Evolutionary conservation across 805 yeast species (phyloP), one percentile per base, ranked within the genome.

Genomic region (Wickerhamomyces canadensis): DNA sequence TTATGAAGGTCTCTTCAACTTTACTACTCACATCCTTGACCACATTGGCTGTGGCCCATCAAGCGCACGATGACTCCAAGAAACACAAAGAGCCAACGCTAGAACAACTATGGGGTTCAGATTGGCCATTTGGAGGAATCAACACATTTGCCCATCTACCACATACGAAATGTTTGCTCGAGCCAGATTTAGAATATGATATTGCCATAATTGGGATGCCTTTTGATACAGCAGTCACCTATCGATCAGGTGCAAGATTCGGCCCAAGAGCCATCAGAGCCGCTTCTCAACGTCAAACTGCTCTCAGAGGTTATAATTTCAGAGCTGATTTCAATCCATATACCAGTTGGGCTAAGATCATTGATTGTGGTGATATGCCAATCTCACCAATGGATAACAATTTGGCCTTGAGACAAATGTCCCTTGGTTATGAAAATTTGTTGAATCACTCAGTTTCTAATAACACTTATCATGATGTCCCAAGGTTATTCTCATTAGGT

Each of bases 161-260:
- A 18, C 68, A 73, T 39, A 65, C 72, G 27, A 67, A 67, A 41
- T 85, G 95, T 54, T 65, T 84, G 16, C 33, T 71, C 3, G 58
- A 74, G 28, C 57, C 72, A 30, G 65, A 68, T 5, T 43, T 55
- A 7, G 50, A 62, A 2, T 86, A 69, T 47, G 95, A 85, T 48
- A 71, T 85, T 34, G 95, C 80, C 1, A 45, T 85, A 12, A 68
- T 84, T 38, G 95, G 95, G 5, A 80, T 82, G 2, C 94, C 94
- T 0, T 85, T 84, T 49, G 95, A 84, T 52, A 84, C 93, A 6
- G 91, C 91, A 0, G 80, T 79, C 0, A 72, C 88, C 1, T 84
- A 78, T 57, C 68, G 94, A 35, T 73, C 89, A 0, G 94, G 95
- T 6, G 89, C 94, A 2, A 62, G 95, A 37, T 84, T 84, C 59